phyloP scores from a whole-genome alignment of 108 stramenopile genomes.

The Pseudonitzschia multiseries region DNA sequence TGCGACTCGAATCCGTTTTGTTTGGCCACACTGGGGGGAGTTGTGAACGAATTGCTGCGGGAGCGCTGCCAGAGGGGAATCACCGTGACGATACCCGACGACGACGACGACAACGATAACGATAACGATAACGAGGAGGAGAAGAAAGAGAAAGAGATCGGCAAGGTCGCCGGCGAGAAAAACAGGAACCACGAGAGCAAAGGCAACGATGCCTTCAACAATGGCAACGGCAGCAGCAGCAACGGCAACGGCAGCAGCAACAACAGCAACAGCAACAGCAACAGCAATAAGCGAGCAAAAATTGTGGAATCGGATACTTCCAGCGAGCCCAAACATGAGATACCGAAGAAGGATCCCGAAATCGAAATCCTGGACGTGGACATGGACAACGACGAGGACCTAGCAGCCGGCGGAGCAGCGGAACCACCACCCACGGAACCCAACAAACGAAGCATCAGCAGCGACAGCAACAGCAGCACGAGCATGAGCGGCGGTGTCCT shows the following conservation, averaged over 20 bases:
- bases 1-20: constrained; percentile 78
- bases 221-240: too few species aligned
- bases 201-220: too few species aligned
- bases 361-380: constrained; percentile 7
- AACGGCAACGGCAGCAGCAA: neutral
- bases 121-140: constrained; percentile 19
- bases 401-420: neutral
- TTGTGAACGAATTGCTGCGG: constrained; percentile 56
- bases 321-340: too few species aligned
- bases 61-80: constrained; percentile 21
- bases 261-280: neutral
- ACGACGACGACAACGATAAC: constrained; percentile 4
- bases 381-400: too few species aligned
- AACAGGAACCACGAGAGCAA: neutral
- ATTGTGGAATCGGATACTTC: too few species aligned
- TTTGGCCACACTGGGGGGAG: constrained; percentile 66
- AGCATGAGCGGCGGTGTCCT: neutral
- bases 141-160: neutral
- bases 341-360: too few species aligned
- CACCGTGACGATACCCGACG: neutral
- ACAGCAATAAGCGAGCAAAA: too few species aligned
- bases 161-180: neutral
- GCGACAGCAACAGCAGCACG: neutral
- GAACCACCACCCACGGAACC: neutral
- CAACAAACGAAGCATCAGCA: too few species aligned